Evolutionary conservation across 805 yeast species (phyloP).

Genomic region (Saccharomycopsis fodiens): DNA sequence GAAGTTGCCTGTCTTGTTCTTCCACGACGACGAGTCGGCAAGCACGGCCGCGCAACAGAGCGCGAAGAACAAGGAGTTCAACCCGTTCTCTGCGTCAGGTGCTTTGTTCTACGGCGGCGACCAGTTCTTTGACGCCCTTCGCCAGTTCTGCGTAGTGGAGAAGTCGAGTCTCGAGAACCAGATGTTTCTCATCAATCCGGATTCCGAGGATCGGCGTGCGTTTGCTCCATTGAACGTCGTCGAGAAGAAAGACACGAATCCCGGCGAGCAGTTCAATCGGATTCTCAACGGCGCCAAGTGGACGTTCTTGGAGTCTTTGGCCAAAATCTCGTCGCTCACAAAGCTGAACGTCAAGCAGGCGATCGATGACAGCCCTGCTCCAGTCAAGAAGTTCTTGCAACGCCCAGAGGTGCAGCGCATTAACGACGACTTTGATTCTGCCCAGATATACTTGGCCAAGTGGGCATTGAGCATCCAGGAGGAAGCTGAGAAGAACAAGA

Average conservation of each 20-base stretch:
- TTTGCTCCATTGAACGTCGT: constrained; percentile 40
- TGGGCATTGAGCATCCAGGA: constrained; percentile 95
- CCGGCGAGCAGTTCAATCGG: constrained; percentile 32
- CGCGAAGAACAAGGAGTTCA: constrained; percentile 55
- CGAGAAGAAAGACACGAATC: constrained; percentile 23
- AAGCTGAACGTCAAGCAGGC: constrained; percentile 56
- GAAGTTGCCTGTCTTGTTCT: constrained; percentile 75
- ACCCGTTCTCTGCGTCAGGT: constrained; percentile 51
- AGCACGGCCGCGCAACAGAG: constrained; percentile 61
- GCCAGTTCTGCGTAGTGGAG: constrained; percentile 51
- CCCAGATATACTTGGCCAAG: constrained; percentile 84
- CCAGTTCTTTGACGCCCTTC: constrained; percentile 54
- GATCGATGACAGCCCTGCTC: constrained; percentile 49
- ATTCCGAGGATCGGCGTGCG: constrained; percentile 52
- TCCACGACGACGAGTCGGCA: constrained; percentile 84
- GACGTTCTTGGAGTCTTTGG: constrained; percentile 79
- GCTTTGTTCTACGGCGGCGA: constrained; percentile 88
- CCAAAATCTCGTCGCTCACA: constrained; percentile 61
- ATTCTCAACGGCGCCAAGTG: constrained; percentile 68
- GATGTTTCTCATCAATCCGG: constrained; percentile 72
- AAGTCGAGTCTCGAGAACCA: constrained; percentile 65
- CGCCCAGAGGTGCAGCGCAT: constrained; percentile 76
- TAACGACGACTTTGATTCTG: constrained; percentile 89
- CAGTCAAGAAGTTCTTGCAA: constrained; percentile 47
- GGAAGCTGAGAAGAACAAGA: constrained; percentile 61